These are phyloP conservation scores for Ocimum tenuiflorum DNA, from an alignment of 257 asterid genomes.

Conservation along the genomic window DNA sequence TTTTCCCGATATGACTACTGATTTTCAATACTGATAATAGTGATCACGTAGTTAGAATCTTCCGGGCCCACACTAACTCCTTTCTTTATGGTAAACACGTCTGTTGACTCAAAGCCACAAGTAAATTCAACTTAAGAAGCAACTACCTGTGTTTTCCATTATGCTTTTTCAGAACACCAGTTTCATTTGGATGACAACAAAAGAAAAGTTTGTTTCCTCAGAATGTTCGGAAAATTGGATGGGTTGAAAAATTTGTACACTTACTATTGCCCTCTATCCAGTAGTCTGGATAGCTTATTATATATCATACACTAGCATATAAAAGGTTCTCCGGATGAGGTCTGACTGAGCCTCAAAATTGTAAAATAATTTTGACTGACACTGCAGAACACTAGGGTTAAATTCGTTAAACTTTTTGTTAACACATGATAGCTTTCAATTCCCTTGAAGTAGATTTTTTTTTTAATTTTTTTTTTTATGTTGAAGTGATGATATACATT, in stretches of 20 bases:
- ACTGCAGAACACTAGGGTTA: background rate
- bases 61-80: background rate
- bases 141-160: background rate
- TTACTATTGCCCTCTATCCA: background rate
- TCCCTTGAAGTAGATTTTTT: background rate
- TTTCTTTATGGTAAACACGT: background rate
- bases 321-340: background rate
- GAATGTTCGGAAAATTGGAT: background rate
- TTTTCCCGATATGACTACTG: background rate
- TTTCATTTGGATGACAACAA: background rate
- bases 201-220: background rate
- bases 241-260: background rate
- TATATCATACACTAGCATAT: background rate
- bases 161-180: background rate
- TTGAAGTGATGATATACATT: slow-evolving; percentile 9
- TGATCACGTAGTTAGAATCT: background rate
- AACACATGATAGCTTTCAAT: background rate
- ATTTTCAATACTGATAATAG: background rate
- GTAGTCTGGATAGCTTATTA: background rate
- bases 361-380: background rate
- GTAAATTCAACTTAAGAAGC: background rate
- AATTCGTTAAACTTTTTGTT: background rate
- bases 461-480: slow-evolving; percentile 8
- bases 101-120: background rate
- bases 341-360: background rate